Conservation (phyloP, 257 asterid genomes). For the Pogostemon cablin region DNA sequence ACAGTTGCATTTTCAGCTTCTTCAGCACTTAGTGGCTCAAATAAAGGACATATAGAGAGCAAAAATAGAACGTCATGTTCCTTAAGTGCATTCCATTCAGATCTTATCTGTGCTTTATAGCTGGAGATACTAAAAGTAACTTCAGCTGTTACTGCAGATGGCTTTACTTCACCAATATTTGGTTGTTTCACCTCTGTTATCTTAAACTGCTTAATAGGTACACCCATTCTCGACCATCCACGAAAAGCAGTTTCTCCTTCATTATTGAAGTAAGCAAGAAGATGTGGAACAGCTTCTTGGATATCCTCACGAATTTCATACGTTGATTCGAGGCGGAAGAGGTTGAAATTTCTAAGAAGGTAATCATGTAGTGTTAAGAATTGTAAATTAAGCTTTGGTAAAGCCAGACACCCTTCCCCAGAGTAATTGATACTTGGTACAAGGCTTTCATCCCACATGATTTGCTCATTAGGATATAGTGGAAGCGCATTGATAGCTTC, state of each 20-base stretch:
- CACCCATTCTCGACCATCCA: constrained; percentile 99
- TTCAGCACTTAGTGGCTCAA: constrained; percentile 90
- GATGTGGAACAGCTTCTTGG: constrained; percentile 98
- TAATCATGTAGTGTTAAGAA: constrained; percentile 96
- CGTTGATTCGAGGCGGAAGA: constrained; percentile 98
- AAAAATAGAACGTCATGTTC: constrained; percentile 97
- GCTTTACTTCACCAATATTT: constrained; percentile 97
- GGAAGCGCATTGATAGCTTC: constrained; percentile 99
- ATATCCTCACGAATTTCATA: constrained; percentile 99
- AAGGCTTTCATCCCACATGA: constrained; percentile 99
- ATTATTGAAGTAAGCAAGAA: constrained; percentile 77
- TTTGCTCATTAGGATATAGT: constrained; percentile 90
- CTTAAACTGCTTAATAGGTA: constrained; percentile 82
- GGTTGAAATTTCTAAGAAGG: constrained; percentile 95
- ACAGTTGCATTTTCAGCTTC: constrained; percentile 88
- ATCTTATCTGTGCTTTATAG: constrained; percentile 92
- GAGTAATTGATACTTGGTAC: constrained; percentile 98
- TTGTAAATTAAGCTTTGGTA: constrained; percentile 95
- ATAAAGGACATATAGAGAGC: constrained; percentile 81
- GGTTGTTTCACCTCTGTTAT: constrained; percentile 86
- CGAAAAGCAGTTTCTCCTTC: constrained; percentile 99
- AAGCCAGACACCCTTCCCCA: constrained; percentile 99
- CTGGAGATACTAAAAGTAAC: constrained; percentile 92
- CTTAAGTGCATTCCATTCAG: constrained; percentile 97
- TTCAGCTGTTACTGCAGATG: constrained; percentile 86